These are phyloP conservation scores for Wallacemonas sp. DNA, from an alignment of 208 protist species.

Conservation along the genomic window DNA sequence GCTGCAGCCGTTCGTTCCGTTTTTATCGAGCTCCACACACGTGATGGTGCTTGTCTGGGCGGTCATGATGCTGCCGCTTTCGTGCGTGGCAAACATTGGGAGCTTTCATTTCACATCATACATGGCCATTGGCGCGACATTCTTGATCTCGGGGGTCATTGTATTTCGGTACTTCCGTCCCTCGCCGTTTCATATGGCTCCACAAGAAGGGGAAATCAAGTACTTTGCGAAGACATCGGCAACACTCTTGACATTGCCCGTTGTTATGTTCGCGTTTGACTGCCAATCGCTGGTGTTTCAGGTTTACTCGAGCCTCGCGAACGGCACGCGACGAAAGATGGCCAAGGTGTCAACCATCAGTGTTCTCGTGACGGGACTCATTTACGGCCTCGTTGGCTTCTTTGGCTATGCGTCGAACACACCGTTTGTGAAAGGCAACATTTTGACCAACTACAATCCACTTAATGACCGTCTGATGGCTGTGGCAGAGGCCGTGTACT, in stretches of 20 bases:
- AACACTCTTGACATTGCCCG: slow-evolving; percentile 42
- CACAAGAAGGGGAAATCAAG: slow-evolving; percentile 9
- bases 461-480: slow-evolving; percentile 49
- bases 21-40: slow-evolving; percentile 29
- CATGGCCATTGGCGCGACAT: slow-evolving; percentile 47
- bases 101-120: slow-evolving; percentile 38
- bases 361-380: slow-evolving; percentile 41
- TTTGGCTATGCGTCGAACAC: slow-evolving; percentile 59
- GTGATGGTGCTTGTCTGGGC: slow-evolving; percentile 42
- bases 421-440: slow-evolving; percentile 61
- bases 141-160: slow-evolving; percentile 54
- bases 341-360: slow-evolving; percentile 49
- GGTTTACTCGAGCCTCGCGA: slow-evolving; percentile 36
- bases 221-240: slow-evolving; percentile 41
- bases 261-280: slow-evolving; percentile 77
- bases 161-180: slow-evolving; percentile 62
- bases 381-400: slow-evolving; percentile 60
- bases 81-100: slow-evolving; percentile 41
- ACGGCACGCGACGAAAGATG: slow-evolving; percentile 35
- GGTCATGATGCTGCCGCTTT: slow-evolving; percentile 55
- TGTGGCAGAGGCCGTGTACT: slow-evolving; percentile 39
- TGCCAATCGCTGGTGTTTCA: slow-evolving; percentile 76
- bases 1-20: slow-evolving; percentile 40
- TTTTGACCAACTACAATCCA: slow-evolving; percentile 69
- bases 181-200: neutral